Base-by-base conservation (phyloP, 306 rosid species). In the Sphenostylis stenocarpa region DNA sequence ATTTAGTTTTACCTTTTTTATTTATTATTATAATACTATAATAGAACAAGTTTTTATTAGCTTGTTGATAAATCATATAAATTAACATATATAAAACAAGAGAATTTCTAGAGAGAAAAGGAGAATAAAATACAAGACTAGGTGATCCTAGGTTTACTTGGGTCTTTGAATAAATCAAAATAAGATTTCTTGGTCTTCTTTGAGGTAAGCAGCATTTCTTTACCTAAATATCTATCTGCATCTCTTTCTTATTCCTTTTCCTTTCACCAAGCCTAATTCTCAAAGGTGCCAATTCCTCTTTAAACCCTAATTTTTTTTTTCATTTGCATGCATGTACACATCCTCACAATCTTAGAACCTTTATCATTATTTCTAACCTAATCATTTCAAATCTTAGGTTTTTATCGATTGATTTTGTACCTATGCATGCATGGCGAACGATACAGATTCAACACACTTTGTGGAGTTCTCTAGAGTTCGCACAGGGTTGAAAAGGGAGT, bases 401-500 rank as follows among this genome's bases (percentile, higher is more conserved):
- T 15, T 26, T 0, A 5, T 48, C 1, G 11, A n/a, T 76, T 41
- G 45, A 28, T 16, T 31, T 3, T 82, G 86, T 24, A 23, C 1
- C 15, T 4, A 0, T 14, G 12, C 45, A 61, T 62, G 52, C 56
- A 91, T 91, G 96, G 94, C 85, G 57, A 90, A 89, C 6, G 87
- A 83, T n/a, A 78, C 85, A 53, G 86, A 85, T 78, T 78, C 86
- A 7, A 78, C 86, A 20, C 83, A 83, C 82, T 82, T 80, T 8
- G 77, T 76, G 52, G 67, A 75, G 77, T 29, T 68, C 4, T 80
- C 92, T 33, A 68, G 52, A 45, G 91, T 86, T 33, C 86, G 91
- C 12, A 39, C 71, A 57, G 73, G 78, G 41, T 82, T 86, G 13
- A 86, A 89, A 78, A 90, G 95, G 24, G 97, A 93, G 81, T 85